Conservation (phyloP, 129 eudicot genomes). For the Centella asiatica region DNA sequence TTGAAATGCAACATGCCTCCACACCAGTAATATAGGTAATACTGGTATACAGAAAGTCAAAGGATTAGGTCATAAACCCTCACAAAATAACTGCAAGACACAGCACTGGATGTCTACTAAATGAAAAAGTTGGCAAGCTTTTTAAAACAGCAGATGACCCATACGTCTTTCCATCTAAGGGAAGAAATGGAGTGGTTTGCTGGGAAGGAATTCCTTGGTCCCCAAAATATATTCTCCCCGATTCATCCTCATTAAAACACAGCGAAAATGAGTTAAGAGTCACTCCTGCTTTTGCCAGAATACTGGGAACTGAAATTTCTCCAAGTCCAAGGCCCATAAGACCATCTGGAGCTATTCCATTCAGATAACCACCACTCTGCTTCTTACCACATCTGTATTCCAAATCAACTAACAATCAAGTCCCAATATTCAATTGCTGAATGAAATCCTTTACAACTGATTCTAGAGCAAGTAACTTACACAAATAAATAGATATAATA, state of each 20-base stretch:
- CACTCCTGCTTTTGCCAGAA: slow-evolving; percentile 74
- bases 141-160: slow-evolving; percentile 14
- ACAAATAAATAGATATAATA: not conserved
- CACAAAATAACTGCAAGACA: not conserved
- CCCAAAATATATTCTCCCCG: slow-evolving; percentile 88
- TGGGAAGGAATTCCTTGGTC: slow-evolving; percentile 69
- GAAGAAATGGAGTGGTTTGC: slow-evolving; percentile 60
- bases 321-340: slow-evolving; percentile 84
- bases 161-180: slow-evolving; percentile 63
- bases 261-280: slow-evolving; percentile 64
- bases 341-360: slow-evolving; percentile 98
- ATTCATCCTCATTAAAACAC: slow-evolving; percentile 76
- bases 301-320: slow-evolving; percentile 76
- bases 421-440: slow-evolving; percentile 9
- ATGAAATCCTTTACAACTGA: not conserved
- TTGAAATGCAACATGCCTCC: slow-evolving; percentile 66
- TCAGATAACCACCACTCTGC: slow-evolving; percentile 91
- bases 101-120: not conserved
- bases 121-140: not conserved
- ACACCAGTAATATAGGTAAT: slow-evolving; percentile 76
- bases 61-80: not conserved
- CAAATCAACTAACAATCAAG: slow-evolving; percentile 8
- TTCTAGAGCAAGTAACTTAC: slow-evolving; percentile 1
- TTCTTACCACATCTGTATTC: slow-evolving; percentile 75
- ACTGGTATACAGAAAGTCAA: slow-evolving; percentile 25